Evolutionary conservation across 208 protist species (phyloP), one percentile per base, ranked within the genome.

Genomic region (Trypanosoma scelopori): DNA sequence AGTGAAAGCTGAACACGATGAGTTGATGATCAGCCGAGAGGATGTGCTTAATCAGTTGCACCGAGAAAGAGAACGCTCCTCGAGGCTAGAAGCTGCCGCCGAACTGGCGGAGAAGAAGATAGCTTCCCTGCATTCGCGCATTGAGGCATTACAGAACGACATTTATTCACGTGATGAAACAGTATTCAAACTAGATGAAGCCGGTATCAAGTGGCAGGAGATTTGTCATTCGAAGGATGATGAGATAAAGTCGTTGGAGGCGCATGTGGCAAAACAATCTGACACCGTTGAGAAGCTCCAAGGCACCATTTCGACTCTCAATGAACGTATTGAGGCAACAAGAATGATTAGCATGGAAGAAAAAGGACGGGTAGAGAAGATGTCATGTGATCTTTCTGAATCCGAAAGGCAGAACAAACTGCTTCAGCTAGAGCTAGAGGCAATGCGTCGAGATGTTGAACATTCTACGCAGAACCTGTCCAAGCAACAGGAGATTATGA

Each of bases 291-390:
- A 91, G 63, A 72, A 81, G 42, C 58, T 94, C 51, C 78, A 91
- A 58, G 76, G 74, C 50, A 85, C 77, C 4, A 84, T 90, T 57
- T 83, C 42, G n/a, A 78, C 71, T 9, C 84, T 90, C 5, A 90
- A 86, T 55, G 83, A 94, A 49, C 77, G 78, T 11, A 65, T 91
- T 37, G 91, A 89, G 63, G 81, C 80, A 3, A 73, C 64, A 18
- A 92, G 89, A 57, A 78, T 88, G 78, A 37, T 82, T n/a, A 85
- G 80, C 42, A 55, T 93, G 11, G 76, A 82, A 50, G 82, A 73
- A 11, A 89, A 84, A 48, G 71, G 81, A 7, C 71, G 79, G n/a
- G 78, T 81, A 18, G 84, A 90, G 43, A 82, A 78, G 58, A 46
- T 87, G 37, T 75, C 69, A n/a, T 85, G 83, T 55, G 77, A 93